Evolutionary conservation across 495 filamentous ascomycete species (phyloP), one percentile per base, ranked within the genome.

Genomic region (Pyrenopolyporus hunteri): DNA sequence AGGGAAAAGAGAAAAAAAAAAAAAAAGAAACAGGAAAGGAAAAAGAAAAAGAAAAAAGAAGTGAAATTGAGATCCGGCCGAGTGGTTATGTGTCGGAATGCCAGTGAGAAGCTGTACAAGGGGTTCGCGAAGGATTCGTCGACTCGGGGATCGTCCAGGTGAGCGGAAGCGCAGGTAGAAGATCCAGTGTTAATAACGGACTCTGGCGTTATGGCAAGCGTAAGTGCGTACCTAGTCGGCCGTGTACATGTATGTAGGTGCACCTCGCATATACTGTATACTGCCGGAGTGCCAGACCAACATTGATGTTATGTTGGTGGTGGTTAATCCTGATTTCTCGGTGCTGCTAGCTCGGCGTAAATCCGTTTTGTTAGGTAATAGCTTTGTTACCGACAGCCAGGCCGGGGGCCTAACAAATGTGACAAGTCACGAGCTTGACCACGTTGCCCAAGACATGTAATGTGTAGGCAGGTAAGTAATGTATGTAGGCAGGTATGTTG

Each of bases 341-440:
- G n/a, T 16, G 35, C 48, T 33, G 40, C 37, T 40, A 45, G 31
- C 39, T 64, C 53, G 60, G 53, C 14, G 28, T 4, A 64, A 36
- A n/a, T 33, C 36, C 7, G 40, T 58, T 35, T 47, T 64, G 48
- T 58, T 54, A 54, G 54, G 42, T 64, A 58, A 54, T 54, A 13
- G 42, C n/a, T 25, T 49, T 64, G 60, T 64, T 64, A 44, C 54
- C 54, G 42, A 53, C 22, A 31, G 26, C 56, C 20, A 54, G 35
- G 36, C 52, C 26, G 31, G 56, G 31, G 56, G 23, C 33, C 26
- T 25, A 5, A 29, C 19, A 20, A 57, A 59, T 56, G 20, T 57
- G 47, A 57, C 45, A 32, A 17, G 47, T 39, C 45, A 42, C 37
- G 26, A 57, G 26, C 19, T 26, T 28, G 36, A 28, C 53, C 60